These are phyloP conservation scores for Tricharina praecox DNA, from an alignment of 495 filamentous ascomycete genomes.

Conservation along the genomic window DNA sequence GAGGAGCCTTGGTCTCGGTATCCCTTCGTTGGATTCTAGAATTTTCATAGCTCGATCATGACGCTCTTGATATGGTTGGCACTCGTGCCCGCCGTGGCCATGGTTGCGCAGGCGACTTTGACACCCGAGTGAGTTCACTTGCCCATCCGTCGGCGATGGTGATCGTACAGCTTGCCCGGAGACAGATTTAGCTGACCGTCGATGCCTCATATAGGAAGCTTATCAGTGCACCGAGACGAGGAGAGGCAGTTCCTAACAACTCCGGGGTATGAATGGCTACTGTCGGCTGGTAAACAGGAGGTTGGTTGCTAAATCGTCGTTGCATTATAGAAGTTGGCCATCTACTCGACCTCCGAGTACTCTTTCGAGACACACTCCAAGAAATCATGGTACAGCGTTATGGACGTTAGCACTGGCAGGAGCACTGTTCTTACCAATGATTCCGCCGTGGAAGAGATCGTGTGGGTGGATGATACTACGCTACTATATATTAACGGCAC, in stretches of 20 bases:
- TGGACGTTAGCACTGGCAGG: slow-evolving; percentile 53
- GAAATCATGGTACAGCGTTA: slow-evolving; percentile 52
- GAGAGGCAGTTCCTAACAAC: slow-evolving; percentile 52
- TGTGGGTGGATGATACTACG: slow-evolving; percentile 18
- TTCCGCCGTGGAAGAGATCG: slow-evolving; percentile 10
- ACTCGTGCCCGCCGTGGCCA: not conserved
- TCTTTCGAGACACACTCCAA: slow-evolving; percentile 65
- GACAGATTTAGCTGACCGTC: no score
- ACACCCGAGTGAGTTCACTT: slow-evolving; percentile 1
- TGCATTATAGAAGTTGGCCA: slow-evolving; percentile 16
- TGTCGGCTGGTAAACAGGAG: no score
- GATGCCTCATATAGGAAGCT: slow-evolving; percentile 36
- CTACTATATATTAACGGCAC: slow-evolving; percentile 20
- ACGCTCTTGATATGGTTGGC: not conserved
- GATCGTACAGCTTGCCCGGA: not conserved
- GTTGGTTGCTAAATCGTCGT: no score
- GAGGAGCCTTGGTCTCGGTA: not conserved
- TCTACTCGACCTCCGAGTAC: slow-evolving; percentile 42
- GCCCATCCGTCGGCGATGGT: not conserved
- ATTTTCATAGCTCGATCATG: no score
- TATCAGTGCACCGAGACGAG: slow-evolving; percentile 66
- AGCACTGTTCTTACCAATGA: slow-evolving; percentile 49
- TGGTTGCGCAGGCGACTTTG: not conserved
- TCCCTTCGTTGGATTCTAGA: no score
- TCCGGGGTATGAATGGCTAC: slow-evolving; percentile 15